These are phyloP conservation scores for Saturnispora zaruensis DNA, from an alignment of 805 yeast species.

Conservation along the genomic window DNA sequence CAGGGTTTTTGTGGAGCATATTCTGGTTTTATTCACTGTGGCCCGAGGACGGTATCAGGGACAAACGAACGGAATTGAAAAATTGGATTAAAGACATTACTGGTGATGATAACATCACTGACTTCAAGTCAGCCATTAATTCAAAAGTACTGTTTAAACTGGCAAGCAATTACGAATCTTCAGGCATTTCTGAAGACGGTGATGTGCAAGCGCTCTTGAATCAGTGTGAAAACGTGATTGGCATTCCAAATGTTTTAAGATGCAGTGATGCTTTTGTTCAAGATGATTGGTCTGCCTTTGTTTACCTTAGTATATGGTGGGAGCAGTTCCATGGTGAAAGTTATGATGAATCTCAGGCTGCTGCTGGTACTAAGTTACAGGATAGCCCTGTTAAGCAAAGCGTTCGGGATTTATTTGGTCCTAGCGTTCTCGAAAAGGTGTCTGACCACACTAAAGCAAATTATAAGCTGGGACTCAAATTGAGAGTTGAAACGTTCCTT, in stretches of 20 bases:
- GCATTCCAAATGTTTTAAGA: not conserved
- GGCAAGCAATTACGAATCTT: not conserved
- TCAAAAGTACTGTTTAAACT: not conserved
- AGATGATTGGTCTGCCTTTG: constrained; percentile 52
- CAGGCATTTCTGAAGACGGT: not conserved
- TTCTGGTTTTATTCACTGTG: not conserved
- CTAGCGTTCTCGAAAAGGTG: constrained; percentile 3
- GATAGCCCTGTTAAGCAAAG: not conserved
- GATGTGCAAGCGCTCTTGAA: not conserved
- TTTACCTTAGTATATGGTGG: constrained; percentile 53
- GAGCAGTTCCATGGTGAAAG: constrained; percentile 29
- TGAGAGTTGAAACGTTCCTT: constrained; percentile 24
- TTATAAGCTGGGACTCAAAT: constrained; percentile 6
- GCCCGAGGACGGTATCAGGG: not conserved
- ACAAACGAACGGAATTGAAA: not conserved
- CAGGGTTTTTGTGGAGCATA: constrained; percentile 36
- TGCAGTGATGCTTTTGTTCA: not conserved
- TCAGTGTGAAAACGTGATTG: not conserved
- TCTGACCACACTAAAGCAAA: not conserved
- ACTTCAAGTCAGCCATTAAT: not conserved
- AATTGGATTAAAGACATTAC: not conserved
- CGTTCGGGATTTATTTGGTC: constrained; percentile 13
- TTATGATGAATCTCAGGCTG: not conserved
- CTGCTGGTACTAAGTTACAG: not conserved
- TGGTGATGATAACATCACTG: not conserved